Conservation (phyloP, 75 land plant genomes). For the Chamaecyparis obtusa region DNA sequence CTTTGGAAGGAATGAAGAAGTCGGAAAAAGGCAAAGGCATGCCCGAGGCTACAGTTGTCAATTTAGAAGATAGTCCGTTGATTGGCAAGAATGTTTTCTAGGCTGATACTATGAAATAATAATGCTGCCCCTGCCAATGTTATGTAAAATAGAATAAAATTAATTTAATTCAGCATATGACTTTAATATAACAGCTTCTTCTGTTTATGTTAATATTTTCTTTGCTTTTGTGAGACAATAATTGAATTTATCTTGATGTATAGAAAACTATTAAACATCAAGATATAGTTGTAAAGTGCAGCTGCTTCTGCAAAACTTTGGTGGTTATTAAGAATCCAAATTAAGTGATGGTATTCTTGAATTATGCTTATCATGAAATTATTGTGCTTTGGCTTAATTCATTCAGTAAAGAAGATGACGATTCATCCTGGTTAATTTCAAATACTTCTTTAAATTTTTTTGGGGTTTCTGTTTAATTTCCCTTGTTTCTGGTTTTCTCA, state of each 20-base stretch:
- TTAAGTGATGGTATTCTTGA: background rate
- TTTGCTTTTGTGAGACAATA: background rate
- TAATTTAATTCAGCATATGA: background rate
- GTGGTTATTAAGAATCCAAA: background rate
- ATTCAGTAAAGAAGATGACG: background rate
- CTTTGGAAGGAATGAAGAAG: background rate
- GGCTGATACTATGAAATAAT: no score
- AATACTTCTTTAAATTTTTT: background rate
- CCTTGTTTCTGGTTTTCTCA: slow-evolving; percentile 16
- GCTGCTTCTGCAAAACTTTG: background rate
- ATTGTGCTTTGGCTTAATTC: background rate
- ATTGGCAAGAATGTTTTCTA: background rate
- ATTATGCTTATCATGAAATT: background rate
- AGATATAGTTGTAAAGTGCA: background rate
- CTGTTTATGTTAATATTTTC: background rate
- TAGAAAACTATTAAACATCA: background rate
- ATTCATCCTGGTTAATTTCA: background rate
- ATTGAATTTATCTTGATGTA: background rate
- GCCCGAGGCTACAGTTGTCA: background rate
- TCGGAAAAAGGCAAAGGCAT: background rate
- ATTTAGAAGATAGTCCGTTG: no score
- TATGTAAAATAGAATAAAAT: no score
- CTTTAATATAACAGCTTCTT: background rate
- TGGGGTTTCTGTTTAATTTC: slow-evolving; percentile 3
- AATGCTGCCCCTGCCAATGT: no score